Base-by-base conservation (phyloP, 2,329 filamentous ascomycete genomes). In the Microsporum canis region DNA sequence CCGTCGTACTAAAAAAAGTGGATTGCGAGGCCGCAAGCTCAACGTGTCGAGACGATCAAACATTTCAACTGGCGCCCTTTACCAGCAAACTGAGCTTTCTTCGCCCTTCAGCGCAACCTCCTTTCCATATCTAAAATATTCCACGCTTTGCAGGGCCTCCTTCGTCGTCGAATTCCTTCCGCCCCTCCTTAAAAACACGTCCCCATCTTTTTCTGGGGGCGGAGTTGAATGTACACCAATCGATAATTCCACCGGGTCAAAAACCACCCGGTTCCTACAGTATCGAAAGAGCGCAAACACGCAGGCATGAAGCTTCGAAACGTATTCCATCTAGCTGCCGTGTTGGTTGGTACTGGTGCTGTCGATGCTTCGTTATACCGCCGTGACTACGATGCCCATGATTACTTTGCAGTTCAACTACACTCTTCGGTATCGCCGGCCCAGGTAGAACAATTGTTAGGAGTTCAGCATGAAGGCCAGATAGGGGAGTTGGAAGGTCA, bases 381-480 rank as follows among this genome's bases (percentile, higher is more conserved):
- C 64, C 87, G 88, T 67, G 82, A 94, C 70, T 89, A 95, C 78
- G 82, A 88, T 57, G 80, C 82, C 43, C 84, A 91, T 75, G 92
- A 99, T 74, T 97, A 95, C 77, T 96, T 97, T 73, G 91, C 95
- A 65, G 80, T 99, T 55, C 88, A 96, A 66, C 82, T 99, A 69
- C 83, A 87, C 62, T 77, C 82, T 10, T 78, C 82, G 41, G 79
- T 82, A 5, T 80, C 84, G 12, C 76, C 82, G 29, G 79, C 87
- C 45, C 67, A 73, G 27, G 79, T 96, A 65, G 91, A 91, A 33
- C 76, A 78, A 53, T 80, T 84, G 27, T 78, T 99, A 6, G 90
- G 89, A 23, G 79, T 96, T 56, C 80, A 82, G 51, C 86, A 96
- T 73, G 88, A 96, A 68, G 92, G 92, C 41, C 83, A 83, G 55